Conservation (phyloP, 2,329 filamentous ascomycete species). For the Alternaria incomplexa region DNA sequence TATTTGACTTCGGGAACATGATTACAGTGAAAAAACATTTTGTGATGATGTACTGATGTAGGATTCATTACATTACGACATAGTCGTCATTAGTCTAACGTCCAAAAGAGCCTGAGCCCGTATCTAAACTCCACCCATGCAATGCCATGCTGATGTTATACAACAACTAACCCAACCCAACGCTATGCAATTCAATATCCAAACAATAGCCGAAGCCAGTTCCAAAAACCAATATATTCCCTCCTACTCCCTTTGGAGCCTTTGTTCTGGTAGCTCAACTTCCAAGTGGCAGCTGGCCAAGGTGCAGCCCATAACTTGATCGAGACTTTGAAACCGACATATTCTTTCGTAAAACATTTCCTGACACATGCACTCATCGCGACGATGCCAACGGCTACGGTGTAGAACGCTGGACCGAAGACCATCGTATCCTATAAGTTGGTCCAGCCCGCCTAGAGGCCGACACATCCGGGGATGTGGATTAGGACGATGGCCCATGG, state of each 20-base stretch:
- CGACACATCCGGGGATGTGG: conserved; percentile 3
- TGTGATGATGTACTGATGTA: background rate
- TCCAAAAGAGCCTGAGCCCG: background rate
- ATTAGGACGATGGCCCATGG: conserved; percentile 8
- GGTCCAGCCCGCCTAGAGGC: conserved; percentile 6
- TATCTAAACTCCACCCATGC: background rate
- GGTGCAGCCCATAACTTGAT: conserved; percentile 18
- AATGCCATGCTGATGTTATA: background rate
- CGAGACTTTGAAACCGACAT: conserved; percentile 17
- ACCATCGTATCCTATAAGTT: background rate
- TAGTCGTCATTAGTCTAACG: conserved; percentile 6
- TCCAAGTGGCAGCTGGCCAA: conserved; percentile 9
- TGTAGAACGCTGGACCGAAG: conserved; percentile 7
- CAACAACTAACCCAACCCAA: background rate
- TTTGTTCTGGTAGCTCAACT: conserved; percentile 8
- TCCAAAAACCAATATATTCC: background rate
- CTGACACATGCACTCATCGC: conserved; percentile 1
- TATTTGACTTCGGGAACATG: rapidly evolving
- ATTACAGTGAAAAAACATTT: rapidly evolving
- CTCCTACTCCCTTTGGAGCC: background rate
- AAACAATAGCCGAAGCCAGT: background rate
- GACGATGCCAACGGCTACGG: conserved; percentile 5
- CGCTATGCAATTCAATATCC: conserved; percentile 12
- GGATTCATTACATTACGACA: conserved; percentile 2
- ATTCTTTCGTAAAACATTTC: conserved; percentile 3